phyloP scores from a whole-genome alignment of 805 yeast genomes.

The Metschnikowia noctiluminum region DNA sequence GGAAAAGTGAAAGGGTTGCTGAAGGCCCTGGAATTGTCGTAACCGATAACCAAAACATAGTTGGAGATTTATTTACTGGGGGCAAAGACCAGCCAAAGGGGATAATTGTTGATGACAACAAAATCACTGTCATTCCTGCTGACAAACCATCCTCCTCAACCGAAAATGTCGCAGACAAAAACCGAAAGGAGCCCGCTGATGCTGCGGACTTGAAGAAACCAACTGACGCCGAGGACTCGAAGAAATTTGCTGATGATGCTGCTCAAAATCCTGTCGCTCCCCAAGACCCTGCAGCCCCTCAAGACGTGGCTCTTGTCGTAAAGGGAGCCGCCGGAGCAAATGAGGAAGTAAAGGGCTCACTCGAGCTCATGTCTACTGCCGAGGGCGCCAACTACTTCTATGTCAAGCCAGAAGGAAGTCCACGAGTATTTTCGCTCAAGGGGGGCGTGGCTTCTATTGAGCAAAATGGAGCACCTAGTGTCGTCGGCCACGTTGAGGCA shows the following conservation, averaged over 20 bases:
- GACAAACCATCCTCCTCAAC: no score
- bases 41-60: neutral
- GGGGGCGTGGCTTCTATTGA: slow-evolving; percentile 6
- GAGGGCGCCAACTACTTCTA: slow-evolving; percentile 2
- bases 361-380: slow-evolving; percentile 3
- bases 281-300: neutral
- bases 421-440: slow-evolving; percentile 1
- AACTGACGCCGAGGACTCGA: no score
- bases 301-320: slow-evolving; percentile 6
- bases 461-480: neutral
- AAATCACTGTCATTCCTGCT: neutral
- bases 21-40: neutral
- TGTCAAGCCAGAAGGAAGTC: slow-evolving; percentile 1
- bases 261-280: neutral
- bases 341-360: slow-evolving; percentile 2
- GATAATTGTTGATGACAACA: neutral
- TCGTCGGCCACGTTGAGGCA: slow-evolving; percentile 8
- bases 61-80: neutral
- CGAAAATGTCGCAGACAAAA: no score
- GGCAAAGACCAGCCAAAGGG: neutral
- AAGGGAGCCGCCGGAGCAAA: slow-evolving; percentile 2
- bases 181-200: no score
- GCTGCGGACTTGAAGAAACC: no score
- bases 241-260: no score
- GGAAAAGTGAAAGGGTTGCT: neutral